Conservation (phyloP, 2,329 filamentous ascomycete genomes). For the Aspergillus persii region DNA sequence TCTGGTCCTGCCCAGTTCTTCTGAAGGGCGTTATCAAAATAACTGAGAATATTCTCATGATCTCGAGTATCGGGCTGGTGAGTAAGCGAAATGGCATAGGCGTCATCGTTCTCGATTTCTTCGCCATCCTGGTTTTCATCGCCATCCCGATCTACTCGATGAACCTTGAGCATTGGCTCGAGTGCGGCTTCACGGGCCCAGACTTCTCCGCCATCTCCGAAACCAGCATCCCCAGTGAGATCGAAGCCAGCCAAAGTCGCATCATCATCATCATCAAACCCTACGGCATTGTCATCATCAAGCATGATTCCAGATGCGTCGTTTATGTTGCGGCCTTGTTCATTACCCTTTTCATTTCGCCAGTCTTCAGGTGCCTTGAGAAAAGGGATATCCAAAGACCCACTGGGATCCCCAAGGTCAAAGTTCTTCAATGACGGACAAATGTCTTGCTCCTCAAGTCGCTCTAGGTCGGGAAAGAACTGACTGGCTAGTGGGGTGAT, state of each 20-base stretch:
- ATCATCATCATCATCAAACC: slow-evolving; percentile 81
- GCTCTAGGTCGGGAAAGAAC: slow-evolving; percentile 80
- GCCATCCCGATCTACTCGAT: slow-evolving; percentile 52
- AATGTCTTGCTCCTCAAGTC: slow-evolving; percentile 81
- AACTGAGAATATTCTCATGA: slow-evolving; percentile 94
- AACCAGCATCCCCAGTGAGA: slow-evolving; percentile 68
- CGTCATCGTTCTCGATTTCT: slow-evolving; percentile 64
- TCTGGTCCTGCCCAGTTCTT: slow-evolving; percentile 99
- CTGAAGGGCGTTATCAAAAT: slow-evolving; percentile 93
- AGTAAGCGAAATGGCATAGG: slow-evolving; percentile 77
- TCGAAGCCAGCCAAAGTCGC: slow-evolving; percentile 68
- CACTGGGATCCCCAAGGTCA: slow-evolving; percentile 81
- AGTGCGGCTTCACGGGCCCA: slow-evolving; percentile 90
- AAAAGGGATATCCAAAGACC: slow-evolving; percentile 85
- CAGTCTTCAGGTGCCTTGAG: slow-evolving; percentile 85
- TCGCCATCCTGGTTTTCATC: slow-evolving; percentile 53
- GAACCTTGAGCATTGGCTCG: slow-evolving; percentile 80
- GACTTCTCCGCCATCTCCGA: slow-evolving; percentile 92
- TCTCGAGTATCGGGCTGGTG: slow-evolving; percentile 65
- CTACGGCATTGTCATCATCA: slow-evolving; percentile 79
- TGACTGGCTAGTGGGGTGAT: slow-evolving; percentile 69
- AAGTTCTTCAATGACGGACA: slow-evolving; percentile 94
- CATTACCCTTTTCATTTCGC: slow-evolving; percentile 64
- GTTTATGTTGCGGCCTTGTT: slow-evolving; percentile 53
- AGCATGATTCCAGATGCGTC: slow-evolving; percentile 79